phyloP scores from a whole-genome alignment of 192 early-diverging fungal species.

The Rhizoclosmatium sp. region DNA sequence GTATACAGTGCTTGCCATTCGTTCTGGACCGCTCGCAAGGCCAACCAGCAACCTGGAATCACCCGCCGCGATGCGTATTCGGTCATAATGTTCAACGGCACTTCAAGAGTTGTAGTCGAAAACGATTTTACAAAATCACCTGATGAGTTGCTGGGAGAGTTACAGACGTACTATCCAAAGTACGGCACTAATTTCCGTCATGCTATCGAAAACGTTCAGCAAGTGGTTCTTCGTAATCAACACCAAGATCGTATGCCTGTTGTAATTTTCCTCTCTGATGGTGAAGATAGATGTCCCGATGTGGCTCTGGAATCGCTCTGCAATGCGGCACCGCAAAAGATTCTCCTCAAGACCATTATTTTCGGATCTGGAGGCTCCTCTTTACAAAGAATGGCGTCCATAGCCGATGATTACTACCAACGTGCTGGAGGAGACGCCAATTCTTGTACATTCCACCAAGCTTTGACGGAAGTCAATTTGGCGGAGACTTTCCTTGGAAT shows the following conservation, averaged over 20 bases:
- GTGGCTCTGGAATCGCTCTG: neutral
- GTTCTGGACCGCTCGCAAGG: conserved; percentile 1
- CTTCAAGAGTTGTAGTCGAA: neutral
- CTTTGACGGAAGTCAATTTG: neutral
- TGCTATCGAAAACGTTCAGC: neutral
- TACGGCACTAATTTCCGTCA: neutral
- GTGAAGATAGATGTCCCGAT: neutral
- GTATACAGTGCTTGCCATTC: conserved; percentile 1
- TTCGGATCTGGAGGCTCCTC: neutral
- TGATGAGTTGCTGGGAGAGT: neutral
- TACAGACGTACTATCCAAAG: neutral
- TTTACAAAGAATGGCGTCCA: neutral
- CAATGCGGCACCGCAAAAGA: neutral
- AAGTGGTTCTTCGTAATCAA: neutral
- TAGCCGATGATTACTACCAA: neutral
- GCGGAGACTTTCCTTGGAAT: neutral
- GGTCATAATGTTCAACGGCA: neutral
- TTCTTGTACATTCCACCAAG: neutral
- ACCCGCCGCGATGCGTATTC: neutral
- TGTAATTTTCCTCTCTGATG: neutral
- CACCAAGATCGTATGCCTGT: neutral
- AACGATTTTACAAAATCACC: neutral
- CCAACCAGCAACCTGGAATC: neutral
- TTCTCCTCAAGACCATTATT: neutral
- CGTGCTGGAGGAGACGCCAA: neutral